Evolutionary conservation across 2,329 filamentous ascomycete species (phyloP), one percentile per base, ranked within the genome.

Genomic region (Didymella exigua): DNA sequence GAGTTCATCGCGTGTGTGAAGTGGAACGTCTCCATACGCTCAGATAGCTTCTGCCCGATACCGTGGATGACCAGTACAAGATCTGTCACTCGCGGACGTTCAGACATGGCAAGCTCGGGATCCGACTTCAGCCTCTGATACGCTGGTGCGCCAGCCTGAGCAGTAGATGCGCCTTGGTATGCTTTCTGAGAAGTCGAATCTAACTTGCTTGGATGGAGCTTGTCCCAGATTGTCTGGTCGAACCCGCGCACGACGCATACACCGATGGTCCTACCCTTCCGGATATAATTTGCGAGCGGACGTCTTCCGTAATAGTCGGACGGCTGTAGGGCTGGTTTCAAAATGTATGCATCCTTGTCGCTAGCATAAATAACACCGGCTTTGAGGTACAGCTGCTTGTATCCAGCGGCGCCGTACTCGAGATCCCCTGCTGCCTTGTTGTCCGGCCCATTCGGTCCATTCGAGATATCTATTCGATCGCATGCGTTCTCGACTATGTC

Each of bases 1-100:
- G 88, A 85, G 69, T 96, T 98, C 71, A 98, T 93, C 5, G 92
- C 90, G 73, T 98, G 93, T 0, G 95, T 99, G 67, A 99, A 99
- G 73, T 98, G 91, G 67, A 93, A 99, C 65, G 91, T 96, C 74
- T 98, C 93, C 57, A 98, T 91, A 11, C 93, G 84, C 72, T 99
- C 92, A 0, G 93, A 96, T 44, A 98, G 83, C 73, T 99, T 98
- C 73, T 99, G 95, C 0, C 95, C 95, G 60, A 99, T 98, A 2
- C 95, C 95, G 68, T 99, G 95, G 37, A 95, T 90, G 9, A 98
- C 91, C 4, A 99, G 81, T 1, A 98, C 85, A 7, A 99, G 80
- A 69, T 99, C 95, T 0, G 89, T 93, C 5, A 96, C 90, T 57
- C 87, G 86, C 1, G 86, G 86, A 24, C 70, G 86, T 82, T 71